phyloP scores from a whole-genome alignment of 2,329 filamentous ascomycete species.

The Seiridium cupressi region DNA sequence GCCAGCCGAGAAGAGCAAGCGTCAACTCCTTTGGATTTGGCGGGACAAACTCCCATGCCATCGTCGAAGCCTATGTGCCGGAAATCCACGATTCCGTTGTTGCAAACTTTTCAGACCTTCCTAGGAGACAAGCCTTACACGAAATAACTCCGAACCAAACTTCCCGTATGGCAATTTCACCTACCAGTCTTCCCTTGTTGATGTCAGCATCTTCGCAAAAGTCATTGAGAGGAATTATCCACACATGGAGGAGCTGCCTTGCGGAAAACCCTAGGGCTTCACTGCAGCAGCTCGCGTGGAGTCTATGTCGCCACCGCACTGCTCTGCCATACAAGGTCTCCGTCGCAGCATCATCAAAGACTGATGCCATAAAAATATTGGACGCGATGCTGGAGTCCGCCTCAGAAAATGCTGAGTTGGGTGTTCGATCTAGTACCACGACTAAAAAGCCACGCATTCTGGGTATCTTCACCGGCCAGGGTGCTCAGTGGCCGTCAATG shows the following conservation, averaged over 20 bases:
- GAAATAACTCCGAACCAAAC: not conserved
- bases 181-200: slow-evolving; percentile 28
- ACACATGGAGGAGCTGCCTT: slow-evolving; percentile 28
- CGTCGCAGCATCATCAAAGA: slow-evolving; percentile 20
- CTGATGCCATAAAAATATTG: slow-evolving; percentile 21
- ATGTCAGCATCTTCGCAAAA: slow-evolving; percentile 35
- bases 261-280: slow-evolving; percentile 1
- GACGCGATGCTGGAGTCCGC: slow-evolving; percentile 19
- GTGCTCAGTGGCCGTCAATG: slow-evolving; percentile 34
- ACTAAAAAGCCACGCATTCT: slow-evolving; percentile 22
- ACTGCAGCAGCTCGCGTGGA: slow-evolving; percentile 28
- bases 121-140: not conserved
- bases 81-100: slow-evolving; percentile 22
- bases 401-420: slow-evolving; percentile 7
- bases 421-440: slow-evolving; percentile 18
- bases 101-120: not conserved
- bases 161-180: not conserved
- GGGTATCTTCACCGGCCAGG: slow-evolving; percentile 34
- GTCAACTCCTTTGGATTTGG: slow-evolving; percentile 46
- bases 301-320: slow-evolving; percentile 27
- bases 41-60: slow-evolving; percentile 41
- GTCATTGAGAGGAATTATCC: slow-evolving; percentile 26
- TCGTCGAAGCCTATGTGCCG: slow-evolving; percentile 37
- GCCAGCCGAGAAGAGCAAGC: slow-evolving; percentile 38
- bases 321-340: slow-evolving; percentile 28